These are phyloP conservation scores for Calonectria hawksworthii DNA, from an alignment of 2,329 filamentous ascomycete genomes.

Conservation along the genomic window DNA sequence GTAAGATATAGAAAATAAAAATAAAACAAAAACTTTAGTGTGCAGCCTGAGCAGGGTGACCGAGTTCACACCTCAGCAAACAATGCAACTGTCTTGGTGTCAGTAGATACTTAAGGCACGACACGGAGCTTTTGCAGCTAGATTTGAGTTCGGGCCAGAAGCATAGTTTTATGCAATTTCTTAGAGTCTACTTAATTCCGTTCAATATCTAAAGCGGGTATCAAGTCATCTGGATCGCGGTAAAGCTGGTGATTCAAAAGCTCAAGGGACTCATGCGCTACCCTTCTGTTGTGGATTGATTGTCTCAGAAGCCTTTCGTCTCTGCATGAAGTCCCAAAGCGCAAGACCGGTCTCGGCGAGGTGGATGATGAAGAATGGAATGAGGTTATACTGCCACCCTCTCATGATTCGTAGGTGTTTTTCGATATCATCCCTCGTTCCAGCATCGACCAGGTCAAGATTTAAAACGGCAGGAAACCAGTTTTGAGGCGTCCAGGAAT, in stretches of 20 bases:
- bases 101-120: too few species aligned
- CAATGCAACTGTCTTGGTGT: too few species aligned
- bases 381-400: slow-evolving; percentile 48
- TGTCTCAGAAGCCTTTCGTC: slow-evolving; percentile 19
- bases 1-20: too few species aligned
- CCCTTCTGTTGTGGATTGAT: neutral
- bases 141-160: too few species aligned
- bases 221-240: neutral
- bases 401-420: slow-evolving; percentile 43
- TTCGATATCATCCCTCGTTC: slow-evolving; percentile 36
- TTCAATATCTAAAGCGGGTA: neutral
- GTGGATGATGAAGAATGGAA: slow-evolving; percentile 47
- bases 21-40: too few species aligned
- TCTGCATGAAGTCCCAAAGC: slow-evolving; percentile 36
- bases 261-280: neutral
- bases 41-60: too few species aligned
- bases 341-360: slow-evolving; percentile 42
- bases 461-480: slow-evolving; percentile 45
- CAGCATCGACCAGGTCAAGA: slow-evolving; percentile 35
- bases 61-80: too few species aligned
- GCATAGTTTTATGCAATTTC: neutral
- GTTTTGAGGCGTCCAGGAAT: slow-evolving; percentile 47
- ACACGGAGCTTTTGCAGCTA: too few species aligned
- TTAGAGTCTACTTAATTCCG: neutral
- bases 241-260: neutral